Percentiles rank a stretch among this genome's conserved stretches.
These are phyloP conservation scores for Flaveria linearis DNA, from an alignment of 129 eudicot genomes.

Conservation along the genomic window DNA sequence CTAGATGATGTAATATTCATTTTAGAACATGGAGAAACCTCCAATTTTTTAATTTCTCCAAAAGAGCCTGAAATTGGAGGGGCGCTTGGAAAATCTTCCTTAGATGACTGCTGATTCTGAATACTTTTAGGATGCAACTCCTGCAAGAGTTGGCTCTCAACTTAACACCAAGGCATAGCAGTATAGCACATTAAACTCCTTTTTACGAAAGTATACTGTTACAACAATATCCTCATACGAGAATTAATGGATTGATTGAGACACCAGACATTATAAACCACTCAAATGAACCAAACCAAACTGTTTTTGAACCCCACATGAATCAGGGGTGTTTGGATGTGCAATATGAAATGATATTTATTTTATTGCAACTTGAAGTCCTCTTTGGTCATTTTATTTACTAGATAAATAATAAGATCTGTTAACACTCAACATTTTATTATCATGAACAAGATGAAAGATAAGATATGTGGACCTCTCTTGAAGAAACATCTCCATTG, in stretches of 20 bases:
- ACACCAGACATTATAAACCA: neutral
- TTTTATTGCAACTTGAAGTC: neutral
- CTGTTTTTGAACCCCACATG: no score
- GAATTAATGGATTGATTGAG: neutral
- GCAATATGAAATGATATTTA: neutral
- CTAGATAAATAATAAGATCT: neutral
- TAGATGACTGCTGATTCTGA: constrained; percentile 39
- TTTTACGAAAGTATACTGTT: no score
- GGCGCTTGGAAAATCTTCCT: constrained; percentile 75
- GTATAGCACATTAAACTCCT: no score
- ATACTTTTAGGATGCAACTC: constrained; percentile 32
- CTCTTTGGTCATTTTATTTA: neutral
- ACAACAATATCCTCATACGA: no score
- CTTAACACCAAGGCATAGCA: no score
- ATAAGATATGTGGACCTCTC: constrained; percentile 22
- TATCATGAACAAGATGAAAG: constrained; percentile 9
- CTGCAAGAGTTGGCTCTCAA: constrained; percentile 19
- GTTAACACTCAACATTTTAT: neutral
- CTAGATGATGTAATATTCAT: constrained; percentile 30
- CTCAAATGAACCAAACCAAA: neutral
- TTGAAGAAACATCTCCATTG: constrained; percentile 17
- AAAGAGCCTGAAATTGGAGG: constrained; percentile 63
- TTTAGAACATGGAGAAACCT: constrained; percentile 30
- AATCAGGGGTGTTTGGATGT: neutral
- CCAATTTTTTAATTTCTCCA: constrained; percentile 52